phyloP scores from a whole-genome alignment of 2,329 filamentous ascomycete species.

The Pseudogymnoascus sp. region DNA sequence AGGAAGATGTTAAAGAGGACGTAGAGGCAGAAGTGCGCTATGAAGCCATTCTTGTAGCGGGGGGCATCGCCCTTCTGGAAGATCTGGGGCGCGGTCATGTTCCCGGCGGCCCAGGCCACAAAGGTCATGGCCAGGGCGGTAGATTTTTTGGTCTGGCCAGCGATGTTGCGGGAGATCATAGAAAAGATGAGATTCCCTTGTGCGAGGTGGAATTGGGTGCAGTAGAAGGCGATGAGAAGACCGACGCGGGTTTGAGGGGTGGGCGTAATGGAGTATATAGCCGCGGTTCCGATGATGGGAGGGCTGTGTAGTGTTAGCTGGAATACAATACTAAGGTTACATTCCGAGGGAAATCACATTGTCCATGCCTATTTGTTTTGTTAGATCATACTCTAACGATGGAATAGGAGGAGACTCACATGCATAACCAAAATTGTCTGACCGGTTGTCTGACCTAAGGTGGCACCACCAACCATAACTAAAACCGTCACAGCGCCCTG shows the following conservation, averaged over 20 bases:
- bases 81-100: conserved; percentile 54
- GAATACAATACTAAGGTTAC: background rate
- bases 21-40: conserved; percentile 30
- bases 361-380: conserved; percentile 6
- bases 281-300: conserved; percentile 20
- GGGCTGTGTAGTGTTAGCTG: conserved; percentile 12
- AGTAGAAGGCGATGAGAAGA: conserved; percentile 25
- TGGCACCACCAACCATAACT: conserved; percentile 22
- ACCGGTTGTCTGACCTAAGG: conserved; percentile 15
- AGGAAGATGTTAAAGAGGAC: conserved; percentile 28
- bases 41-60: conserved; percentile 26
- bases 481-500: conserved; percentile 23
- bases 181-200: conserved; percentile 35
- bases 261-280: conserved; percentile 21
- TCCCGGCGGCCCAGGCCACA: conserved; percentile 50
- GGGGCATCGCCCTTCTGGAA: conserved; percentile 30
- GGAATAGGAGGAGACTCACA: background rate
- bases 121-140: conserved; percentile 48
- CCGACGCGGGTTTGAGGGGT: conserved; percentile 17
- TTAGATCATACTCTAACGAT: background rate
- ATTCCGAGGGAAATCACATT: conserved; percentile 5
- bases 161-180: conserved; percentile 43
- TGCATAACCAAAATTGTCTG: conserved; percentile 23
- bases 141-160: conserved; percentile 41
- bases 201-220: conserved; percentile 23